Evolutionary conservation across 148 eudicot species (phyloP).

Genomic region (Mesembryanthemum crystallinum): DNA sequence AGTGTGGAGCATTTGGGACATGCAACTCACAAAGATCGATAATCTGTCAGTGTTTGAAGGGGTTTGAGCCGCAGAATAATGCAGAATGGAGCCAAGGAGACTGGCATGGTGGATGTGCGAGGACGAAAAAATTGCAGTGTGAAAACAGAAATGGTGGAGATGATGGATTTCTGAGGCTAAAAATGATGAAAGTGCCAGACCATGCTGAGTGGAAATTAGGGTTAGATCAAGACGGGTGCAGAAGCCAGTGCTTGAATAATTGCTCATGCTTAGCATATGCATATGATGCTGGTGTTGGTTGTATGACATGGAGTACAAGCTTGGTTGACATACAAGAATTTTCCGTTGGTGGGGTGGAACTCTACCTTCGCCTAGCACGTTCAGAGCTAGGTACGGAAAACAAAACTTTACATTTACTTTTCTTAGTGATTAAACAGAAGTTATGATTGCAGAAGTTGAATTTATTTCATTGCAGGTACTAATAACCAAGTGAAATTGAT

Average conservation of each 20-base stretch:
- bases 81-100: constrained; percentile 40
- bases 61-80: constrained; percentile 35
- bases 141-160: constrained; percentile 13
- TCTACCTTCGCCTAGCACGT: constrained; percentile 36
- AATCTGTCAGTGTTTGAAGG: constrained; percentile 46
- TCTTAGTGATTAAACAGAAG: background rate
- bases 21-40: constrained; percentile 28
- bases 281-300: constrained; percentile 27
- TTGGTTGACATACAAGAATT: constrained; percentile 40
- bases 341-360: constrained; percentile 27
- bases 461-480: background rate
- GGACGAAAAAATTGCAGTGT: constrained; percentile 28
- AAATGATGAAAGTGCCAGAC: constrained; percentile 45
- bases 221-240: constrained; percentile 30
- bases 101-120: constrained; percentile 51
- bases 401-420: background rate
- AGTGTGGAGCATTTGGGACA: constrained; percentile 42
- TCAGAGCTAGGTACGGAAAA: constrained; percentile 46
- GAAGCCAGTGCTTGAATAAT: constrained; percentile 33
- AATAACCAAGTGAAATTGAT: constrained; percentile 11
- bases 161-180: constrained; percentile 42
- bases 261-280: constrained; percentile 55
- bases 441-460: background rate
- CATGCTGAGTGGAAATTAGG: constrained; percentile 23
- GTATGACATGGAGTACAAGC: constrained; percentile 41